Evolutionary conservation across 2,329 filamentous ascomycete species (phyloP), one percentile per base, ranked within the genome.

Genomic region (Ilyonectria destructans): DNA sequence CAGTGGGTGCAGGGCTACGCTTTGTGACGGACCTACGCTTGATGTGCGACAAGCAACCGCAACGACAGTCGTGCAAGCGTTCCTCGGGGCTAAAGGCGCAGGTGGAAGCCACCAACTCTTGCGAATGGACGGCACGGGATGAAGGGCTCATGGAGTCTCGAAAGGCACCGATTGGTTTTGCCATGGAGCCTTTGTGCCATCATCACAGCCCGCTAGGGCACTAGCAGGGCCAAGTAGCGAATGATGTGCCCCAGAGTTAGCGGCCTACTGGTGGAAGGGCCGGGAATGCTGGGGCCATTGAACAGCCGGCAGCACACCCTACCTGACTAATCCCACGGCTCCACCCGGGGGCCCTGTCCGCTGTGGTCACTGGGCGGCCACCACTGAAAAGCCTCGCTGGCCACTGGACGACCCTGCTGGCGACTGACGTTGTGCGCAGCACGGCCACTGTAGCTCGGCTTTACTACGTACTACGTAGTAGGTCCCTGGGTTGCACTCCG

Each of bases 121-220:
- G 72, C 65, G 67, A 65, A 68, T 76, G 37, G 69, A 73, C 68
- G 62, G 68, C 65, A 71, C 70, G 59, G 55, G 65, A 71, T 74
- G 69, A 74, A 75, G 62, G 70, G 74, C 74, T 74, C 72, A 75
- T 75, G 68, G 72, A 75, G 69, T 72, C 71, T 74, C 67, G 68
- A 69, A 67, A 75, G 69, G 58, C 67, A 72, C 74, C 70, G 72
- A 75, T 75, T 65, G 71, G 74, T 75, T 75, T 75, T 75, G 67
- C 74, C 71, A 72, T 74, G 56, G 67, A 70, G 62, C 67, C 62
- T 65, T 72, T 71, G 67, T 71, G 71, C 69, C 71, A 65, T 61
- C 59, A 62, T 56, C 43, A 46, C 46, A 12, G 29, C 21, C 33
- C 23, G 52, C n/a, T 70, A 70, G 33, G 45, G 17, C 43, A 33